Percentiles rank a stretch among this genome's conserved stretches.
Conservation (phyloP, 495 filamentous ascomycete genomes). For the Penicillium parvum region DNA sequence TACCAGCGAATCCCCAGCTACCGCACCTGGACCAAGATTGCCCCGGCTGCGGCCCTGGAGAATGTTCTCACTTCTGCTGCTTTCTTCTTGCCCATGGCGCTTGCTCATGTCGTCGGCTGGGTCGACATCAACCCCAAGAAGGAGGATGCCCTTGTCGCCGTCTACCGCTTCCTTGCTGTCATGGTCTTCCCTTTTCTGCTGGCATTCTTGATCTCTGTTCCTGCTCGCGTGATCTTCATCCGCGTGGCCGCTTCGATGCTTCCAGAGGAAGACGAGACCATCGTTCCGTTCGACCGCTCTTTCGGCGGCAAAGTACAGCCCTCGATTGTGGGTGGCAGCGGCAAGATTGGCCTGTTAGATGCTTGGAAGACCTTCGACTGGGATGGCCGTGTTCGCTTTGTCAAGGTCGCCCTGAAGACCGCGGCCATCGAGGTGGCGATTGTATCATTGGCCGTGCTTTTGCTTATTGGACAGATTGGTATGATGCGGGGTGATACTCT, state of each 20-base stretch:
- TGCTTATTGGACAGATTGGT: conserved; percentile 33
- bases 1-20: conserved; percentile 47
- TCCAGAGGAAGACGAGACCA: conserved; percentile 62
- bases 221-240: conserved; percentile 57
- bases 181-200: conserved; percentile 33
- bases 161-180: conserved; percentile 33
- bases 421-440: conserved; percentile 47
- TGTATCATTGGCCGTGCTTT: conserved; percentile 34
- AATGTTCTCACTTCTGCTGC: conserved; percentile 30
- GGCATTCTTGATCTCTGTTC: conserved; percentile 51
- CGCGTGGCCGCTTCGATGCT: conserved; percentile 71
- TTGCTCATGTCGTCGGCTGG: conserved; percentile 26
- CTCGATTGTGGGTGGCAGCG: conserved; percentile 62
- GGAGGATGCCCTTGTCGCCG: conserved; percentile 7
- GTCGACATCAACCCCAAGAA: conserved; percentile 20
- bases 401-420: conserved; percentile 66
- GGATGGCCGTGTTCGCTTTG: conserved; percentile 58
- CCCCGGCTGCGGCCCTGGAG: conserved; percentile 47
- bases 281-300: conserved; percentile 71
- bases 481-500: too few species aligned
- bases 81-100: conserved; percentile 37
- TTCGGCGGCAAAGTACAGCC: conserved; percentile 58
- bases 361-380: conserved; percentile 69
- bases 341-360: conserved; percentile 61
- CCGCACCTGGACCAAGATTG: conserved; percentile 44